Conservation (phyloP, 148 eudicot genomes). For the Diospyros kaki region DNA sequence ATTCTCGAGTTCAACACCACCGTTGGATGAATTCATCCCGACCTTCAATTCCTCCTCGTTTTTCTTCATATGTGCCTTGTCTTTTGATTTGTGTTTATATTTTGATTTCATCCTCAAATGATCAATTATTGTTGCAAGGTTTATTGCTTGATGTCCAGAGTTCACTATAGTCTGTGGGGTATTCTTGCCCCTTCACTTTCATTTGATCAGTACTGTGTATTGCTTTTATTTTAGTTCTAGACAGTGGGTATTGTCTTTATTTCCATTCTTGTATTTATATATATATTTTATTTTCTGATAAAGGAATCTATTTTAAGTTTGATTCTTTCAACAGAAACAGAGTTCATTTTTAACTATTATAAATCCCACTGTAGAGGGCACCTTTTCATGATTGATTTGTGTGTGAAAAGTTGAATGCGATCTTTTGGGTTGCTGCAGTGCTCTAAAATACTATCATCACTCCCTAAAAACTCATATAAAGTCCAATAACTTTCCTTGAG, state of each 20-base stretch:
- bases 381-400: neutral
- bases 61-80: neutral
- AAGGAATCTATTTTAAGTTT: constrained; percentile 1
- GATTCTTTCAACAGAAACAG: neutral
- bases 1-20: constrained; percentile 5
- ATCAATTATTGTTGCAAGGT: constrained; percentile 7
- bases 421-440: constrained; percentile 4
- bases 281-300: neutral
- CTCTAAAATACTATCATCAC: constrained; percentile 1
- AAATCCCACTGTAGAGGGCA: neutral
- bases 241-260: constrained; percentile 2
- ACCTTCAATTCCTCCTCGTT: constrained; percentile 2
- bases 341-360: neutral
- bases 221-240: neutral
- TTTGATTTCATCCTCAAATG: neutral
- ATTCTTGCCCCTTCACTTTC: constrained; percentile 10
- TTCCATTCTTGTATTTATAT: neutral
- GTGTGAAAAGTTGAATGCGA: neutral
- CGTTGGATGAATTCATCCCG: constrained; percentile 10
- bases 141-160: constrained; percentile 17
- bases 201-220: neutral
- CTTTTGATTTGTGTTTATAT: neutral
- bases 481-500: neutral
- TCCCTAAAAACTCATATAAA: neutral
- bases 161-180: constrained; percentile 11